Percentiles rank a stretch among this genome's conserved stretches.
Evolutionary conservation across 345 rosid species (phyloP).

Genomic region (Eucalyptus fibrosa): DNA sequence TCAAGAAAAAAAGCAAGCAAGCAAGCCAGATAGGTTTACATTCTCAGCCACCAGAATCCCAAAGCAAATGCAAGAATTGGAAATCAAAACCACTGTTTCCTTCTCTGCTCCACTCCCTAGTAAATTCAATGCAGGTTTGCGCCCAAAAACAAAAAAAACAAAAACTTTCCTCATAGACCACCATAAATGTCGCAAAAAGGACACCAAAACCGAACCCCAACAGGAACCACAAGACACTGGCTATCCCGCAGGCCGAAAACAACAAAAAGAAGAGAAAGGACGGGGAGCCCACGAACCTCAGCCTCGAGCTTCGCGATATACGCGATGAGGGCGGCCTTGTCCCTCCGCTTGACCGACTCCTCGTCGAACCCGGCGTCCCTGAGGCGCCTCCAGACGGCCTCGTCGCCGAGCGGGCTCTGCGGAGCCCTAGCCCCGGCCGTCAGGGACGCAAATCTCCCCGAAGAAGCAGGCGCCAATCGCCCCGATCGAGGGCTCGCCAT

Average conservation of each 20-base stretch:
- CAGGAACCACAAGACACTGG: not conserved
- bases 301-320: constrained; percentile 87
- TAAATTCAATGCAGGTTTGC: not conserved
- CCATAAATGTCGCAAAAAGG: not conserved
- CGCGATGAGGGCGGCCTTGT: constrained; percentile 80
- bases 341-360: constrained; percentile 66
- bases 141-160: not conserved
- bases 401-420: constrained; percentile 47
- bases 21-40: not conserved
- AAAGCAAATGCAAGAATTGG: not conserved
- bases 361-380: constrained; percentile 89
- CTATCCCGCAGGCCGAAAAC: not conserved
- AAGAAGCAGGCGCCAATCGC: constrained; percentile 24
- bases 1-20: not conserved
- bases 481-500: constrained; percentile 60
- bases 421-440: constrained; percentile 60
- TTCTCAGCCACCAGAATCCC: not conserved
- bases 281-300: constrained; percentile 35
- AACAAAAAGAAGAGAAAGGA: not conserved
- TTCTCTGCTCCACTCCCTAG: not conserved
- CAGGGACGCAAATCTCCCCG: constrained; percentile 13
- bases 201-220: not conserved
- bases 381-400: constrained; percentile 65
- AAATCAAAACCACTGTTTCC: not conserved
- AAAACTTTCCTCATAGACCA: not conserved